Percentiles rank a stretch among this genome's conserved stretches.
These are phyloP conservation scores for Porodaedalea pini DNA, from an alignment of 1,284 basidiomycete genomes.

Conservation along the genomic window DNA sequence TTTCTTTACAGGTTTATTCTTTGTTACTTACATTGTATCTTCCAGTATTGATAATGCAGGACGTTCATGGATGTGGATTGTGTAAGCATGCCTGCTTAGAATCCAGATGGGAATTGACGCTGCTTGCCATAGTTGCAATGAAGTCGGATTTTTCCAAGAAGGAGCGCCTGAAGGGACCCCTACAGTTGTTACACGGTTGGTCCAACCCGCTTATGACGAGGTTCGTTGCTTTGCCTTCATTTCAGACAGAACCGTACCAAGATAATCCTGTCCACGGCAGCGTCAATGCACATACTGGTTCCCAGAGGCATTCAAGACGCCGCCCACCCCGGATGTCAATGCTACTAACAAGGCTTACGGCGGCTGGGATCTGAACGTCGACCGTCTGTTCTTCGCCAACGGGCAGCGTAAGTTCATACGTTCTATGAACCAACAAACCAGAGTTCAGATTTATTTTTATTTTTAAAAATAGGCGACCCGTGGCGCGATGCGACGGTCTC, in stretches of 20 bases:
- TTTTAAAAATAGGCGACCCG: conserved; percentile 70
- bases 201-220: conserved; percentile 57
- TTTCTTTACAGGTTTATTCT: background rate
- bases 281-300: conserved; percentile 63
- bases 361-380: conserved; percentile 58
- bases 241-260: background rate
- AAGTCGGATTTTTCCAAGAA: conserved; percentile 63
- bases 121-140: conserved; percentile 49
- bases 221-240: conserved; percentile 32
- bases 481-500: conserved; percentile 70
- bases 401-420: conserved; percentile 58
- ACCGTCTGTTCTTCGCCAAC: conserved; percentile 66
- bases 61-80: conserved; percentile 62
- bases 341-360: conserved; percentile 48
- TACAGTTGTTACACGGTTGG: conserved; percentile 54
- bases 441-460: too few species aligned
- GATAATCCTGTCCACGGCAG: conserved; percentile 30
- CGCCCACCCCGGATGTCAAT: conserved; percentile 36
- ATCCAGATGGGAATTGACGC: background rate
- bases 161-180: conserved; percentile 52
- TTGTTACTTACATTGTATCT: background rate
- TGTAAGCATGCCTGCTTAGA: conserved; percentile 33
- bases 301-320: conserved; percentile 48
- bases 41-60: conserved; percentile 42
- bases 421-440: too few species aligned